Evolutionary conservation across 352 stramenopile species (phyloP), one percentile per base, ranked within the genome.

Genomic region (Phytopythium ostracodes): DNA sequence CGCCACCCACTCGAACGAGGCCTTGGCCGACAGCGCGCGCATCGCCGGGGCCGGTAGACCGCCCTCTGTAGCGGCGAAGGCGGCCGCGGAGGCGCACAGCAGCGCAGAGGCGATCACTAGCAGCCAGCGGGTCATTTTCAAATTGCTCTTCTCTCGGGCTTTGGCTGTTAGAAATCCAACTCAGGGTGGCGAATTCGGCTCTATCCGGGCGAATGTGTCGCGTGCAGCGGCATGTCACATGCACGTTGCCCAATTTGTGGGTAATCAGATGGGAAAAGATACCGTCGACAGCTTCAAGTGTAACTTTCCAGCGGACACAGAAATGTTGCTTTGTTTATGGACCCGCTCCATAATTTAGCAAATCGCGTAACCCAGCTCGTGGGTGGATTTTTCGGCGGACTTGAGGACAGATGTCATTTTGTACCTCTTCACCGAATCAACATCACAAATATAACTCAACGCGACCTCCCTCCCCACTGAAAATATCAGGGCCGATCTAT

Each of bases 1-100:
- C 4, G 62, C 40, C 2, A 79, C 60, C 77, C 77, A 84, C 63
- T 70, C 20, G 68, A 84, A 87, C 17, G 70, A 33, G 4, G 63
- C 46, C 24, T 62, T 56, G n/a, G 59, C 22, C 20, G 47, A 36
- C 25, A 54, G 47, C 47, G 15, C 47, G 15, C 47, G 47, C 1
- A 0, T 15, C 4, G 15, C 25, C 14, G 25, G 25, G 27, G 54
- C 33, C 43, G 56, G 29, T 2, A n/a, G 14, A 9, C 66, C 58
- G 43, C 6, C 36, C 0, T 27, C 11, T 9, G 9, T 17, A 9
- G 24, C 6, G 1, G 9, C 7, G 1, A 18, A 25, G 7, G 25
- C 36, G 22, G 17, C 15, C 14, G 22, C 8, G 1, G 40, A 25
- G 14, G 22, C 25, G 24, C 6, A 12, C 40, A 60, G 38, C 35